phyloP scores from a whole-genome alignment of 2,329 filamentous ascomycete species.

The Cryphonectria japonica region DNA sequence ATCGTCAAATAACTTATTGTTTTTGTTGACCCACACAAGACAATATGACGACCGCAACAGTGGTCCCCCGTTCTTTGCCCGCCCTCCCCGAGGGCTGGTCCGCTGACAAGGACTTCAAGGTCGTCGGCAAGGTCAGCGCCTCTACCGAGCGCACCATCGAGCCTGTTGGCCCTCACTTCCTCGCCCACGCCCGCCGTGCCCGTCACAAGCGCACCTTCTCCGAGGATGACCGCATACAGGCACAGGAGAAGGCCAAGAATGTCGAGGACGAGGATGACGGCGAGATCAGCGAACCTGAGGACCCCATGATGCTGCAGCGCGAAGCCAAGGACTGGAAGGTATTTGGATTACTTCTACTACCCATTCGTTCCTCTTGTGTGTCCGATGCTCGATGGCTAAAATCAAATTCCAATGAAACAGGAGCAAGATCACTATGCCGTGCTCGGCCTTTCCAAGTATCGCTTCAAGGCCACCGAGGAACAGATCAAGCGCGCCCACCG shows the following conservation, averaged over 20 bases:
- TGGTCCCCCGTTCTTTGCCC: conserved; percentile 70
- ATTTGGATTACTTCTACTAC: conserved; percentile 34
- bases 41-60: conserved; percentile 66
- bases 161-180: conserved; percentile 95
- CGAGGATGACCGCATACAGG: conserved; percentile 97
- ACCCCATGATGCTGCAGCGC: conserved; percentile 85
- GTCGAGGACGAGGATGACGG: conserved; percentile 87
- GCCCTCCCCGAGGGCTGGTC: conserved; percentile 79
- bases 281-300: conserved; percentile 92
- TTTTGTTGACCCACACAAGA: conserved; percentile 4
- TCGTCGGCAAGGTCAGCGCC: conserved; percentile 74
- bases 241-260: conserved; percentile 92
- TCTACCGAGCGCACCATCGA: conserved; percentile 88
- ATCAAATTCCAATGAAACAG: conserved; percentile 47
- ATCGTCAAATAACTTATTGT: not conserved
- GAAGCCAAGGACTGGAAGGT: conserved; percentile 99
- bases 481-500: conserved; percentile 99
- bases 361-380: not conserved
- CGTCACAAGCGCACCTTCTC: conserved; percentile 97
- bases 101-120: conserved; percentile 90
- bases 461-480: conserved; percentile 90
- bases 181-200: conserved; percentile 93
- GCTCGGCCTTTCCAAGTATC: conserved; percentile 89
- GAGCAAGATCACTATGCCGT: conserved; percentile 97
- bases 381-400: not conserved